Base-by-base conservation (phyloP, 2,329 filamentous ascomycete genomes). In the Phaeophleospora eucalypticola region DNA sequence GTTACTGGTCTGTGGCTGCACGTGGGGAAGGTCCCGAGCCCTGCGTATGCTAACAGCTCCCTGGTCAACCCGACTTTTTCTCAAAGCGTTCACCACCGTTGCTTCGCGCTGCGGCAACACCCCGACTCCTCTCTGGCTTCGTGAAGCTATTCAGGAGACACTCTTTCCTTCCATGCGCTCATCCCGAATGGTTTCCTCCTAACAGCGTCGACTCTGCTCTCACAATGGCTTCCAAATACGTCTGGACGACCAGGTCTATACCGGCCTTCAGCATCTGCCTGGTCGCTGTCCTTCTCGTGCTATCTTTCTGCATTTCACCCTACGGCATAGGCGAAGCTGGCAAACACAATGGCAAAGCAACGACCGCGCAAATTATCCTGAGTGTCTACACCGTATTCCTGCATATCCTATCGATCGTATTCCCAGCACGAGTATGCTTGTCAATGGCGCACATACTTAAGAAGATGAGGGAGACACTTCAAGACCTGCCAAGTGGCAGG, bases 341-440 rank as follows among this genome's bases (percentile, higher is more conserved):
- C 19, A 40, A 48, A 21, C 57, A 56, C 45, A 44, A 58, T 55
- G 61, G 59, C 41, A 48, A 55, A 34, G 56, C 60, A 12, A 62
- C 61, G 6, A 41, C 53, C 20, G 54, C 57, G 36, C 61, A 64
- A 48, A 51, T 61, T 36, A 49, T 60, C 35, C 57, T 63, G 45
- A 57, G 54, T 43, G 48, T 80, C 59, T 87, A 86, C 66, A 81
- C 78, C 43, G 69, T 86, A 15, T 62, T 84, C 27, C 77, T 86
- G 46, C 84, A 87, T 63, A 47, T 81, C 44, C 70, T 85, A 44
- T 81, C 84, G 57, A 78, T 80, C 53, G 64, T 75, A 24, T 86
- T 87, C 56, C 80, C 82, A 17, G 59, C 83, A 4, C 77, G 82
- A 49, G 78, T 81, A 18, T 80, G 76, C 65, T 84, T 75, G 71